Conservation (phyloP, 305 asterid species). For the Fraxinus floribunda region DNA sequence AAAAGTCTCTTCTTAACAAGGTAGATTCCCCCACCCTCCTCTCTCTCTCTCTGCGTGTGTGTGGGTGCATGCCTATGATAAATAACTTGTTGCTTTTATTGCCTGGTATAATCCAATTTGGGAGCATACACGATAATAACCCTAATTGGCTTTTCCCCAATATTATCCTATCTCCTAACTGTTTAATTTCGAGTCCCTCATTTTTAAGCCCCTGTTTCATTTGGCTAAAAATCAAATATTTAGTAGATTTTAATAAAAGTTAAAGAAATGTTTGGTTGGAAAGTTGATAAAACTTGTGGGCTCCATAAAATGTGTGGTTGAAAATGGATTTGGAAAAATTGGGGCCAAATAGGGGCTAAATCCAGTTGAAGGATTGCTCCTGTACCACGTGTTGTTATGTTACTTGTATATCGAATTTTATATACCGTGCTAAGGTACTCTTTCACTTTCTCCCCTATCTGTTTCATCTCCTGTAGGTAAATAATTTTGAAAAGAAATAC, state of each 20-base stretch:
- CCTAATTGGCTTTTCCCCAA: background rate
- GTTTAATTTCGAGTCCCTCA: background rate
- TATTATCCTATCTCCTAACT: background rate
- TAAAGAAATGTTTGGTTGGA: background rate
- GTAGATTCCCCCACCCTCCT: slow-evolving; percentile 17
- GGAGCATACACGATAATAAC: background rate
- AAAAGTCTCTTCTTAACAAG: slow-evolving; percentile 75
- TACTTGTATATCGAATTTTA: background rate
- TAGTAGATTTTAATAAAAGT: no score
- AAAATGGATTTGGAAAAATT: background rate
- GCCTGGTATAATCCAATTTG: background rate
- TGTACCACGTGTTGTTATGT: background rate
- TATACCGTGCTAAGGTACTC: background rate
- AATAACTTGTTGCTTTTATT: background rate
- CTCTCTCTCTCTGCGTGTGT: background rate
- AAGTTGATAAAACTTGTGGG: no score
- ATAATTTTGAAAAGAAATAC: background rate
- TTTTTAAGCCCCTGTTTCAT: background rate
- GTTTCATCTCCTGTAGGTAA: background rate
- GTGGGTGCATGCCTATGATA: background rate
- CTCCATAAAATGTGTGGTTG: background rate
- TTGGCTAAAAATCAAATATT: background rate
- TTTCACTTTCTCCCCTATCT: background rate
- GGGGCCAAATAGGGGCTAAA: background rate
- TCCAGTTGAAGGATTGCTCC: background rate